Conservation (phyloP, 768 basidiomycete genomes). For the Imleria badia region DNA sequence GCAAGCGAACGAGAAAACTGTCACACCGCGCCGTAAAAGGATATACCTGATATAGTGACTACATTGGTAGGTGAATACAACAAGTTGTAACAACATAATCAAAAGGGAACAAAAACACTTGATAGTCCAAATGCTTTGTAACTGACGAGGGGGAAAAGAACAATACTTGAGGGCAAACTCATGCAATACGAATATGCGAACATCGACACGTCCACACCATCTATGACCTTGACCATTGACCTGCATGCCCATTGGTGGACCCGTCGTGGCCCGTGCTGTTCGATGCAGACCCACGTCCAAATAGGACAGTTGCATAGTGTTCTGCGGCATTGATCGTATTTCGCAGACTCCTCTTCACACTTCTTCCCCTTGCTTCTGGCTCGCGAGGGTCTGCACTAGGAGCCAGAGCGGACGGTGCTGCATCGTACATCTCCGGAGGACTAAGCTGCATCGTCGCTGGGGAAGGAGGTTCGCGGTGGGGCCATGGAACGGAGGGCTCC, state of each 20-base stretch:
- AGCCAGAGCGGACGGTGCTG: slow-evolving; percentile 35
- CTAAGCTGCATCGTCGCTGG: slow-evolving; percentile 33
- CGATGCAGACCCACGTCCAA: slow-evolving; percentile 48
- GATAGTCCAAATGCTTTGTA: slow-evolving; percentile 14
- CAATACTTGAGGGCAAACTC: slow-evolving; percentile 4
- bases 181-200: slow-evolving; percentile 10
- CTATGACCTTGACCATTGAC: slow-evolving; percentile 29
- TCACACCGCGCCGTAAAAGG: slow-evolving; percentile 12
- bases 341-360: slow-evolving; percentile 63
- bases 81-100: slow-evolving; percentile 23
- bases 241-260: slow-evolving; percentile 20
- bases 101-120: slow-evolving; percentile 6
- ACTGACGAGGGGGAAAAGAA: slow-evolving; percentile 2
- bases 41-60: slow-evolving; percentile 9
- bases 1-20: too few relatives aligned
- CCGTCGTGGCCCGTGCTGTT: slow-evolving; percentile 24
- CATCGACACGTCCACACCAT: not conserved
- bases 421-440: slow-evolving; percentile 43
- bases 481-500: slow-evolving; percentile 40
- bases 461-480: slow-evolving; percentile 43
- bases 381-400: slow-evolving; percentile 29
- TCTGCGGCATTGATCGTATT: slow-evolving; percentile 71
- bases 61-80: slow-evolving; percentile 25
- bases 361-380: slow-evolving; percentile 52
- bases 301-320: slow-evolving; percentile 66